Evolutionary conservation across 2,329 filamentous ascomycete genomes (phyloP).

Genomic region (Cryphonectria japonica): DNA sequence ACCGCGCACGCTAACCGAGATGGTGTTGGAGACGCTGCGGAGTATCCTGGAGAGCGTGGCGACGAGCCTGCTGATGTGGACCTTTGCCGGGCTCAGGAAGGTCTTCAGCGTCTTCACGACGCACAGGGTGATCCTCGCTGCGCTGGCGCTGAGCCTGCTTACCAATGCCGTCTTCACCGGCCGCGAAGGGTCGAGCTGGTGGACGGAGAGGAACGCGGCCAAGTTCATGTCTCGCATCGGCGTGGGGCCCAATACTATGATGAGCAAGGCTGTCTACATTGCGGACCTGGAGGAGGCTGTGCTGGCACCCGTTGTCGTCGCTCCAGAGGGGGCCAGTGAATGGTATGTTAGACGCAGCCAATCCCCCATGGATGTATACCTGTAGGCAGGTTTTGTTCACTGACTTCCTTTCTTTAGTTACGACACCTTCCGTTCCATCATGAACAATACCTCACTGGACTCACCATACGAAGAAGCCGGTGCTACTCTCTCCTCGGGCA

Average conservation of each 20-base stretch:
- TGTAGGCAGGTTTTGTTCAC: not conserved
- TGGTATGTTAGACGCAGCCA: conserved; percentile 43
- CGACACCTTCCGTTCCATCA: conserved; percentile 62
- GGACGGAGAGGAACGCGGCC: conserved; percentile 78
- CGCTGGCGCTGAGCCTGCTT: conserved; percentile 70
- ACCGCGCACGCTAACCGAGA: conserved; percentile 64
- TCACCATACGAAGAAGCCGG: conserved; percentile 58
- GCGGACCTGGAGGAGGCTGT: conserved; percentile 74
- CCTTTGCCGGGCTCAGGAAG: conserved; percentile 67
- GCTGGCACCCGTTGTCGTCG: conserved; percentile 40
- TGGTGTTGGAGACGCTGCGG: conserved; percentile 73
- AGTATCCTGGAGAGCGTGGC: conserved; percentile 76
- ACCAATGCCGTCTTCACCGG: conserved; percentile 78
- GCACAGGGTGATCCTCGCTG: conserved; percentile 71
- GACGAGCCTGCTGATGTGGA: conserved; percentile 77
- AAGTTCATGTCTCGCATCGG: conserved; percentile 83
- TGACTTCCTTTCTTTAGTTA: conserved; percentile 50
- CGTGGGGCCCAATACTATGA: conserved; percentile 74
- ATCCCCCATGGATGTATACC: too few relatives aligned
- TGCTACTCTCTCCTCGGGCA: conserved; percentile 48
- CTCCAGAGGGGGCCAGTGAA: conserved; percentile 50
- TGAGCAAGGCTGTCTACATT: conserved; percentile 86
- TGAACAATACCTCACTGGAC: conserved; percentile 62
- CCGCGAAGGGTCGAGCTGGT: conserved; percentile 77
- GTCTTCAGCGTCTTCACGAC: conserved; percentile 71